Percentiles rank a stretch among this genome's conserved stretches.
phyloP scores from a whole-genome alignment of 2,329 filamentous ascomycete species.

The Neonectria faginata region DNA sequence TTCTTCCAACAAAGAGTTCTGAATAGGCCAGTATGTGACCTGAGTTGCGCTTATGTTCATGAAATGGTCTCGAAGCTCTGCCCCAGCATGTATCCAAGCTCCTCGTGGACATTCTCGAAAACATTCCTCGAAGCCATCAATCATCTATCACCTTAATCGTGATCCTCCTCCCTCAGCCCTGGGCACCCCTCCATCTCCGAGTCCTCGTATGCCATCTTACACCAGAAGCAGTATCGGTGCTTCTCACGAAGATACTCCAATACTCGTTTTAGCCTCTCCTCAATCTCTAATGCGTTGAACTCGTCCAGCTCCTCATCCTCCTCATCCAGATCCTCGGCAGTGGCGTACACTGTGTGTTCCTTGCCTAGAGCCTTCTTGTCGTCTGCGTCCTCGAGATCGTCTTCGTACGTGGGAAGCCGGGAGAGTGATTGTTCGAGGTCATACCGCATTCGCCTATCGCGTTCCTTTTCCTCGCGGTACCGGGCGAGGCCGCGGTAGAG shows the following conservation, averaged over 20 bases:
- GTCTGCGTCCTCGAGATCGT: constrained; percentile 77
- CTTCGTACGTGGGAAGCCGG: constrained; percentile 74
- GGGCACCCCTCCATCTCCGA: constrained; percentile 87
- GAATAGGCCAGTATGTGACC: neutral
- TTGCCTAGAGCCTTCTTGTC: constrained; percentile 77
- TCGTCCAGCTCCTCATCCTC: constrained; percentile 84
- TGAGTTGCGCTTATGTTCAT: neutral
- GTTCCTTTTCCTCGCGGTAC: constrained; percentile 75
- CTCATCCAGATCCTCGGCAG: constrained; percentile 78
- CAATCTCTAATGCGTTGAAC: constrained; percentile 76
- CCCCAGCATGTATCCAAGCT: neutral
- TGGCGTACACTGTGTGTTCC: constrained; percentile 64
- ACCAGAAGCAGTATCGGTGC: constrained; percentile 95
- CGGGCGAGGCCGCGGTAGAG: constrained; percentile 83
- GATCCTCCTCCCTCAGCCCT: constrained; percentile 86
- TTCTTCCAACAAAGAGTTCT: neutral
- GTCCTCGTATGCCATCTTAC: constrained; percentile 84
- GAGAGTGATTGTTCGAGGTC: constrained; percentile 75
- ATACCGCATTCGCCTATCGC: constrained; percentile 72
- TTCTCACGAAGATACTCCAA: constrained; percentile 76
- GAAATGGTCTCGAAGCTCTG: neutral
- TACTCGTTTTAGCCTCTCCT: constrained; percentile 74
- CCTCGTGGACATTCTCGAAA: too few relatives aligned
- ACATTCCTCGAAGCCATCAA: neutral
- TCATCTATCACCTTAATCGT: constrained; percentile 56